Conservation (phyloP, 345 rosid genomes). For the Populus euphratica region DNA sequence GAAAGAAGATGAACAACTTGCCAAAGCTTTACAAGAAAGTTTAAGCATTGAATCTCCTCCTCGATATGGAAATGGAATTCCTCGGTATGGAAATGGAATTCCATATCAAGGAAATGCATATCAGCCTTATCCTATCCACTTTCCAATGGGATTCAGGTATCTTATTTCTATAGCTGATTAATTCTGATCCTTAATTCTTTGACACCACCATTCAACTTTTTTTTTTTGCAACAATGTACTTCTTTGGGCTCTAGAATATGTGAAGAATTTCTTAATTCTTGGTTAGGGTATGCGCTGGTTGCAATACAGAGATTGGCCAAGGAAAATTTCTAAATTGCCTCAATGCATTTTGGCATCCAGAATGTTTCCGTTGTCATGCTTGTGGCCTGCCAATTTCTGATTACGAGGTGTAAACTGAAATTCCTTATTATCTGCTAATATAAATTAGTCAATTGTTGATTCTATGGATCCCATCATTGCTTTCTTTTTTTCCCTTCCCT, state of each 20-base stretch:
- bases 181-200: neutral
- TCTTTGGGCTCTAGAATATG: neutral
- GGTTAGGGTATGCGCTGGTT: conserved; percentile 33
- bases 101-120: conserved; percentile 31
- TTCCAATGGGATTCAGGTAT: conserved; percentile 77
- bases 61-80: conserved; percentile 35
- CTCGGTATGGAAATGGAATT: conserved; percentile 17
- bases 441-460: conserved; percentile 2
- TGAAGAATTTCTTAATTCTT: neutral
- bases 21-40: conserved; percentile 87
- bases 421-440: neutral
- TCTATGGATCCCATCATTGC: neutral
- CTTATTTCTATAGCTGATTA: conserved; percentile 2
- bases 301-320: conserved; percentile 33
- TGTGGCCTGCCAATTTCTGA: conserved; percentile 31
- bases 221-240: neutral
- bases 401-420: conserved; percentile 21
- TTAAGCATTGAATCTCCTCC: conserved; percentile 61
- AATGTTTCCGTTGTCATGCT: conserved; percentile 33
- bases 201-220: neutral
- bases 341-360: conserved; percentile 36
- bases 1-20: conserved; percentile 92
- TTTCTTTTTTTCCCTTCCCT: conserved; percentile 2
- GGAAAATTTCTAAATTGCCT: conserved; percentile 35
- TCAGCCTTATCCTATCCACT: conserved; percentile 49